Evolutionary conservation across 2,329 filamentous ascomycete genomes (phyloP).

Genomic region (Ceratocystiopsis brevicomis): DNA sequence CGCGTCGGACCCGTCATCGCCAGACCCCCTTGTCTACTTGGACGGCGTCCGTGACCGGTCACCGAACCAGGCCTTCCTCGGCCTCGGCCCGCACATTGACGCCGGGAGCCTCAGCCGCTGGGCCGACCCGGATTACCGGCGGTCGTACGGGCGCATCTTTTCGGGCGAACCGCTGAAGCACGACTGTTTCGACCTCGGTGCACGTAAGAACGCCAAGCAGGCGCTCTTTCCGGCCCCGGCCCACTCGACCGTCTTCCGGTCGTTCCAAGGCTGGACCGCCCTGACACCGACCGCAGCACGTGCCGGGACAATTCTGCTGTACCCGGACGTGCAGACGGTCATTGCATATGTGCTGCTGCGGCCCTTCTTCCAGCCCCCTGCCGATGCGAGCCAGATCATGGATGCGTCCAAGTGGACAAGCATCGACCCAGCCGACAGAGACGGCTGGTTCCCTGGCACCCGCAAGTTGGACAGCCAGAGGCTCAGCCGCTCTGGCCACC

Average conservation of each 20-base stretch:
- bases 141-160: constrained; percentile 17
- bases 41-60: background rate
- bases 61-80: constrained; percentile 13
- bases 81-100: constrained; percentile 24
- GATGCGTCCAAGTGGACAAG: constrained; percentile 19
- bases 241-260: constrained; percentile 19
- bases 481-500: constrained; percentile 17
- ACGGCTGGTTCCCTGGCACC: constrained; percentile 21
- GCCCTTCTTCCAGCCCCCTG: constrained; percentile 20
- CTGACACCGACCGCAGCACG: constrained; percentile 15
- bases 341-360: constrained; percentile 22
- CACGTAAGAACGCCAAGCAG: constrained; percentile 17
- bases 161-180: constrained; percentile 17
- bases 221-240: constrained; percentile 16
- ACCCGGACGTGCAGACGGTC: constrained; percentile 18
- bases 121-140: constrained; percentile 19
- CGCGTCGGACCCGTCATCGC: background rate
- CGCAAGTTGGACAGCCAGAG: constrained; percentile 14
- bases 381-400: constrained; percentile 9
- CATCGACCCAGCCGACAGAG: too few relatives aligned
- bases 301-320: constrained; percentile 21
- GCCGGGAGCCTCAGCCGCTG: constrained; percentile 23
- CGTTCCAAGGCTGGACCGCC: constrained; percentile 24
- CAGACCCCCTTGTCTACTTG: background rate
- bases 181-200: constrained; percentile 18